Percentiles rank a stretch among this genome's conserved stretches.
Evolutionary conservation across 768 basidiomycete species (phyloP).

Genomic region (Mycena metata): DNA sequence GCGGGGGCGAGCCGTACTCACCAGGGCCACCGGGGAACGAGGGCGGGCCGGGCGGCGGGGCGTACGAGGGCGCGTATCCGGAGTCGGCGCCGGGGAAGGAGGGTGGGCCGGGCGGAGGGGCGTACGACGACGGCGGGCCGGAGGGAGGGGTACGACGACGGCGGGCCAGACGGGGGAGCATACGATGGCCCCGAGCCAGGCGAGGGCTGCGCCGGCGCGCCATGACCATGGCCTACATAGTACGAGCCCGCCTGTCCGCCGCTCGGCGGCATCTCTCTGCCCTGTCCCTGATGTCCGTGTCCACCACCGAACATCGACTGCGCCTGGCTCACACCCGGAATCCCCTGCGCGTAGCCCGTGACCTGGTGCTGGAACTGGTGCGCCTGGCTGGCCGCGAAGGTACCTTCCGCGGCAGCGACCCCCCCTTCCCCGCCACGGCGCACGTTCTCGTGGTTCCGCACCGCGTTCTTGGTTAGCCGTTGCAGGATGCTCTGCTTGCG

Average conservation of each 20-base stretch:
- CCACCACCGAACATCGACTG: conserved; percentile 50
- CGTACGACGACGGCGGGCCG: conserved; percentile 43
- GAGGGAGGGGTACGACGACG: conserved; percentile 40
- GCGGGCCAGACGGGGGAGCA: conserved; percentile 43
- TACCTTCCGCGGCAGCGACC: conserved; percentile 58
- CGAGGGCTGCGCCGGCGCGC: conserved; percentile 14
- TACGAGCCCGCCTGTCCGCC: conserved; percentile 50
- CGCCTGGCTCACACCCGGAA: conserved; percentile 64
- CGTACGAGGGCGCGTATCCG: conserved; percentile 53
- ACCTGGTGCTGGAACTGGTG: conserved; percentile 63
- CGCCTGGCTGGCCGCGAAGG: conserved; percentile 63
- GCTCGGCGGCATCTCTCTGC: conserved; percentile 27
- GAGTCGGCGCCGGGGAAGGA: conserved; percentile 42
- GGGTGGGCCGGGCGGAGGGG: conserved; percentile 48
- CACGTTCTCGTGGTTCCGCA: conserved; percentile 80
- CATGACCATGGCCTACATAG: conserved; percentile 36
- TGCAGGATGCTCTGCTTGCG: conserved; percentile 63
- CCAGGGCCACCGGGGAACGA: conserved; percentile 46
- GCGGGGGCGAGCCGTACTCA: conserved; percentile 22
- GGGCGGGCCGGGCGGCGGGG: conserved; percentile 44
- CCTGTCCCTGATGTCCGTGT: conserved; percentile 35
- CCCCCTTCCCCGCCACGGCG: conserved; percentile 69
- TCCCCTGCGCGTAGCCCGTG: conserved; percentile 57
- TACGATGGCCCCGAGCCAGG: conserved; percentile 39
- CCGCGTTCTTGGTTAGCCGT: conserved; percentile 74